A percentile compares a stretch with the other conserved stretches of the same genome.
Conservation (phyloP, 495 filamentous ascomycete genomes). For the Penicillium steckii region DNA sequence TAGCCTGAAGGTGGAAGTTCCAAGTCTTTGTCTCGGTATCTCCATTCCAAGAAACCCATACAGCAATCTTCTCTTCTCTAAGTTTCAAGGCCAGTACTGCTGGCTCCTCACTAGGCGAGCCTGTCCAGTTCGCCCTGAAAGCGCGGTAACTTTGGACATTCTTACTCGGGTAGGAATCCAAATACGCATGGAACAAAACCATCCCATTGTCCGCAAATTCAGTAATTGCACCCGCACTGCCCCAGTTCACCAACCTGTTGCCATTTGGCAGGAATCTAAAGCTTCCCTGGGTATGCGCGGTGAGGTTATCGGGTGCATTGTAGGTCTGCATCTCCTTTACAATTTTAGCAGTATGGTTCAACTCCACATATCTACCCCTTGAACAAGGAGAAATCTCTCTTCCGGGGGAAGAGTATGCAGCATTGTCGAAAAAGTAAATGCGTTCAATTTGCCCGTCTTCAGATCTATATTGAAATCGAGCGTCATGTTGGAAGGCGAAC, state of each 20-base stretch:
- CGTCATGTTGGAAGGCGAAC: conserved; percentile 53
- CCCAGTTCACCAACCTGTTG: conserved; percentile 52
- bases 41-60: conserved; percentile 41
- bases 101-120: conserved; percentile 19
- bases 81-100: conserved; percentile 21
- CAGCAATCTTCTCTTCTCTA: background rate
- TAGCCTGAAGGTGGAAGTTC: conserved; percentile 21
- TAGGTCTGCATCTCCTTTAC: conserved; percentile 31
- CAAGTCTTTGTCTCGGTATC: conserved; percentile 34
- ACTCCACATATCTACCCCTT: conserved; percentile 43
- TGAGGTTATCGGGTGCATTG: conserved; percentile 35
- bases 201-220: conserved; percentile 44
- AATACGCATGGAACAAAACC: conserved; percentile 34
- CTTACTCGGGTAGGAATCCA: conserved; percentile 11
- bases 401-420: conserved; percentile 7
- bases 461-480: conserved; percentile 35
- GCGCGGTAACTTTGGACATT: conserved; percentile 24
- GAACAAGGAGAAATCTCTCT: conserved; percentile 23
- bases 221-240: conserved; percentile 44
- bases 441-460: conserved; percentile 33
- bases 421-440: conserved; percentile 49
- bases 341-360: conserved; percentile 39
- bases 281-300: conserved; percentile 52
- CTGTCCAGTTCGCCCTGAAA: conserved; percentile 24
- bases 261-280: conserved; percentile 49